Evolutionary conservation across 768 basidiomycete genomes (phyloP), one percentile per base, ranked within the genome.

Genomic region (Roridomyces roridus): DNA sequence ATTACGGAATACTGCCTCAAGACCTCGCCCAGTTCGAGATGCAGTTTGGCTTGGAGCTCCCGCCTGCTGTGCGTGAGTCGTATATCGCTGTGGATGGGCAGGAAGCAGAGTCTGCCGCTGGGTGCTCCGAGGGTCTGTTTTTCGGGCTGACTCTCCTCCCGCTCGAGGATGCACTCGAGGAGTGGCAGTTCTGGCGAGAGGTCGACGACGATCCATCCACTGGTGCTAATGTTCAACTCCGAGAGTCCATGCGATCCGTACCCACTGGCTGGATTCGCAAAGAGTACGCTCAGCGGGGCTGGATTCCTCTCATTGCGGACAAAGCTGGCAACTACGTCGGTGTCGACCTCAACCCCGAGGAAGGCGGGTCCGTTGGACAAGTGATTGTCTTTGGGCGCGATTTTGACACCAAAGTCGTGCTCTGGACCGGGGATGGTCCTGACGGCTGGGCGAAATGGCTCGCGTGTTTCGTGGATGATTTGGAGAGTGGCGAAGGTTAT

Each of bases 361-460:
- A 88, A 67, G 74, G 75, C 43, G 95, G 94, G 40, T 75, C 82
- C 9, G 78, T 81, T 51, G 97, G 97, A 6, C 97, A 99, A 70
- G 96, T 98, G 43, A 97, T 99, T 55, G 88, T 98, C 45, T 99
- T 98, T 70, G 97, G 97, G n/a, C 85, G 97, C 46, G 97, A 98
- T 69, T 98, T 98, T 72, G 97, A 99, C 73, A 91, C 94, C 11
- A 99, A 99, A 70, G 92, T 97, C 34, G 96, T 98, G 37, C 78
- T 98, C 42, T 98, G 90, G 87, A 80, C 84, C 47, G 97, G 97
- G 8, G 94, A 98, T 54, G 94, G 95, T 8, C 81, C 84, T 15
- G 87, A 83, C 10, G 97, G 96, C 5, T 99, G 97, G 96, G 97
- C 93, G 31, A 86, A 87, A 66, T 99, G 95, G 94, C 74, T 98